Evolutionary conservation across 257 asterid species (phyloP), one percentile per base, ranked within the genome.

Genomic region (Thymus quinquecostatus): DNA sequence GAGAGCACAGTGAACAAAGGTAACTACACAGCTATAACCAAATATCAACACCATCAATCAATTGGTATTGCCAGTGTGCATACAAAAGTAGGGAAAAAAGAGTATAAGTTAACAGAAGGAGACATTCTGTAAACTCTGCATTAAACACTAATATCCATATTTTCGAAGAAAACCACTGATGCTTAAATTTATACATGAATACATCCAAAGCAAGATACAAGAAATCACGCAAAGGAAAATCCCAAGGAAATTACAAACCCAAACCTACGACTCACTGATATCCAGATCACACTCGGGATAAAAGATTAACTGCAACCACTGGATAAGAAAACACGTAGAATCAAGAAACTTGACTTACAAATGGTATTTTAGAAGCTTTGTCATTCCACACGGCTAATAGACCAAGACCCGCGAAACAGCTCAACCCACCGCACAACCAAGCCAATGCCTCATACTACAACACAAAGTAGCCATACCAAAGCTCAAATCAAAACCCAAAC

Each of bases 401-500:
- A 71, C 98, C 98, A 34, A 93, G 89, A 5, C 84, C 63, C 0
- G 84, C 90, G 29, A 94, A 89, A 78, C 80, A 94, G 2, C 96
- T 72, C 83, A 91, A 79, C 14, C 97, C 98, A 65, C 96, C 95
- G 60, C 87, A 77, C 84, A 88, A 10, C 97, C 96, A 94, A 75
- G 92, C 95, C 83, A 94, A 73, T 61, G 98, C 98, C 79, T 94
- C 98, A 65, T 91, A 94, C 98, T 91, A 49, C 13, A 60, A 10
- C 29, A 75, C 55, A 64, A 79, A 59, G 48, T 60, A 57, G 60
- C 44, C 34, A 77, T 49, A 47, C 29, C 33, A 70, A 30, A 38
- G 29, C 72, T 32, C 43, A 72, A 72, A 4, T 4, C 41, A 13
- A 59, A 59, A 64, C 45, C 60, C 64, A 41, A 66, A 36, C 60